Evolutionary conservation across 495 filamentous ascomycete genomes (phyloP), one percentile per base, ranked within the genome.

Genomic region (Daldinia caldariorum): DNA sequence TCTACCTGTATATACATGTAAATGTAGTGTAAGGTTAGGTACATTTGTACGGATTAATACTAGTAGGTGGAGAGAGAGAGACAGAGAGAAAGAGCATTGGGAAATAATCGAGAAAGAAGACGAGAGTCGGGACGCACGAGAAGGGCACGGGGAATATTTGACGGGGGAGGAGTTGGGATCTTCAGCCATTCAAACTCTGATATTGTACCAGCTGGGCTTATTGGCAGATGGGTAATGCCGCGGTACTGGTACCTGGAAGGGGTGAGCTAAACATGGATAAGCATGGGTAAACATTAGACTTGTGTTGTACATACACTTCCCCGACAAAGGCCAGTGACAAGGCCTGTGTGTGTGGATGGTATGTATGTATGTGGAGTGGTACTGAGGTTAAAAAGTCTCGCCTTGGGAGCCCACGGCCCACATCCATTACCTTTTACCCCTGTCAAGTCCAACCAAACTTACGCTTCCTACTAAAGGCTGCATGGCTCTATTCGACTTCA

Each of bases 401-500:
- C 70, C 70, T 72, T 72, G 68, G 66, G 57, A 63, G 58, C 62
- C 62, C 55, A 53, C 14, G 70, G 70, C 61, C 70, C 70, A 72
- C 65, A 67, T 37, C 69, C 61, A 58, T 61, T 57, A 58, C 49
- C 56, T 58, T 38, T 7, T 50, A 74, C 74, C 72, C 74, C 72
- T 77, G 74, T 77, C 72, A 66, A 70, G 74, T 72, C 74, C 74
- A 76, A 76, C 74, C 68, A 72, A 70, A 68, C 71, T 70, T 34
- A 60, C 58, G 72, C 74, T 76, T 69, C 72, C 63, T 72, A 49
- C 67, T 65, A 67, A 69, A 74, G 73, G 69, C 70, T 77, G 74
- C 72, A 75, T 70, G 69, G 69, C 60, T 73, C 74, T 75, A 75
- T 75, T 75, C 74, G 64, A 77, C 74, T 77, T 77, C 74, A 77